Evolutionary conservation across 2,329 filamentous ascomycete species (phyloP).

Genomic region (Pyrenochaeta sp.): DNA sequence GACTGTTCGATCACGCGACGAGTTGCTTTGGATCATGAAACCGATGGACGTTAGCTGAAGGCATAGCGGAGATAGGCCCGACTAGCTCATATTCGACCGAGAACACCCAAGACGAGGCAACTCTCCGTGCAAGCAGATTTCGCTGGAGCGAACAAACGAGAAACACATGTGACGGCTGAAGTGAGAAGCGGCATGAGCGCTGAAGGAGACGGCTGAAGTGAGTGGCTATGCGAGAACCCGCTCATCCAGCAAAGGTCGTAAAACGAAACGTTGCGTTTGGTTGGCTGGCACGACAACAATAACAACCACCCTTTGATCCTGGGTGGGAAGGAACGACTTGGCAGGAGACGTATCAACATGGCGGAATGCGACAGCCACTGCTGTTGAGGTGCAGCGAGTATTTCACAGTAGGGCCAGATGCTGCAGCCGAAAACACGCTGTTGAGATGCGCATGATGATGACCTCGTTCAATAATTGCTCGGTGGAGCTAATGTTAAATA

Average conservation of each 20-base stretch:
- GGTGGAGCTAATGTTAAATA: conserved; percentile 3
- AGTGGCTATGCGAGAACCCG: not conserved
- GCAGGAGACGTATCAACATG: not conserved
- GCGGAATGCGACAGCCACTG: not conserved
- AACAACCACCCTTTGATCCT: no score
- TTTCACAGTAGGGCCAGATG: not conserved
- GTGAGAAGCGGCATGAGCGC: not conserved
- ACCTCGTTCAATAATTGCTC: not conserved
- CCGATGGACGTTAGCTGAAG: no score
- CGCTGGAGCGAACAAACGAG: not conserved
- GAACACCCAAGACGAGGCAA: no score
- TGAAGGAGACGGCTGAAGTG: not conserved
- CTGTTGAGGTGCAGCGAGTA: not conserved
- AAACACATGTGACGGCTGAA: not conserved
- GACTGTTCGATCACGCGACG: no score
- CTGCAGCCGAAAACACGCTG: not conserved
- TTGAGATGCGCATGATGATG: conserved; percentile 3
- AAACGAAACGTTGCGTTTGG: not conserved
- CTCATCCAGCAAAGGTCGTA: not conserved
- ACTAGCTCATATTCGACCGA: no score
- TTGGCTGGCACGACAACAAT: not conserved
- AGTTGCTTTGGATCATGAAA: no score
- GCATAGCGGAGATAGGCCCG: no score
- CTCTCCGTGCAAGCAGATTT: not conserved
- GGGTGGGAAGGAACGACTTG: not conserved